Evolutionary conservation across 176 grass and related monocot genomes (phyloP).

Genomic region (Tillandsia fasciculata): DNA sequence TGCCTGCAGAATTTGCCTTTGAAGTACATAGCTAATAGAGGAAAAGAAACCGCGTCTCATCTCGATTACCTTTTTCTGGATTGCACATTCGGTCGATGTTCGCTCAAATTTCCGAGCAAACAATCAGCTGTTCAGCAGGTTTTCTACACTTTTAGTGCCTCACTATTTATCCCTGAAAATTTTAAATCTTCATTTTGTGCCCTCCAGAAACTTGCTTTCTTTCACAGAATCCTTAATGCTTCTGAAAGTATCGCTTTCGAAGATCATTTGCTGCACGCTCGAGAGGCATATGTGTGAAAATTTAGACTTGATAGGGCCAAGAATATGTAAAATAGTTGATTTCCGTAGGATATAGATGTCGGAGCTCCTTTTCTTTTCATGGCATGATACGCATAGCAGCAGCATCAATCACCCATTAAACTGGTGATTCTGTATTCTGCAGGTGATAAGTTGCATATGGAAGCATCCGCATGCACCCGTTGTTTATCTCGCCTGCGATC

Average conservation of each 20-base stretch:
- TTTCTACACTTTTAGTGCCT: not conserved
- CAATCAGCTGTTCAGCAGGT: conserved; percentile 82
- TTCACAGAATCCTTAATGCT: too few species aligned
- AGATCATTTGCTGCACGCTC: too few species aligned
- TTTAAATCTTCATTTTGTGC: too few species aligned
- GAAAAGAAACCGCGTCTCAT: conserved; percentile 35
- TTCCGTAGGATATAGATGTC: too few species aligned
- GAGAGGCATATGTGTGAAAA: too few species aligned
- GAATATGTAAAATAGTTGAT: too few species aligned
- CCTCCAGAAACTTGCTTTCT: too few species aligned
- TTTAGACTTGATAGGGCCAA: too few species aligned
- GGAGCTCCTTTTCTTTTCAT: not conserved
- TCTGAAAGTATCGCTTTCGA: too few species aligned
- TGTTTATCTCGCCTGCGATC: conserved; percentile 56
- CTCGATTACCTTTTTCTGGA: conserved; percentile 76
- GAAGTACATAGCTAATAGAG: conserved; percentile 75
- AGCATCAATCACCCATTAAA: not conserved
- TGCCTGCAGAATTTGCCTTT: conserved; percentile 67
- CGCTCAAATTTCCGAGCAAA: conserved; percentile 69
- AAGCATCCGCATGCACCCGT: conserved; percentile 63
- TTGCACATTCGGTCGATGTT: conserved; percentile 74
- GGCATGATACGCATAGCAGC: not conserved
- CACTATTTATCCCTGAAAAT: too few species aligned
- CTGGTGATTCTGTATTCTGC: conserved; percentile 31
- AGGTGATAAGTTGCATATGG: conserved; percentile 94